Evolutionary conservation across 2,329 filamentous ascomycete species (phyloP).

Genomic region (Cercospora janseana): DNA sequence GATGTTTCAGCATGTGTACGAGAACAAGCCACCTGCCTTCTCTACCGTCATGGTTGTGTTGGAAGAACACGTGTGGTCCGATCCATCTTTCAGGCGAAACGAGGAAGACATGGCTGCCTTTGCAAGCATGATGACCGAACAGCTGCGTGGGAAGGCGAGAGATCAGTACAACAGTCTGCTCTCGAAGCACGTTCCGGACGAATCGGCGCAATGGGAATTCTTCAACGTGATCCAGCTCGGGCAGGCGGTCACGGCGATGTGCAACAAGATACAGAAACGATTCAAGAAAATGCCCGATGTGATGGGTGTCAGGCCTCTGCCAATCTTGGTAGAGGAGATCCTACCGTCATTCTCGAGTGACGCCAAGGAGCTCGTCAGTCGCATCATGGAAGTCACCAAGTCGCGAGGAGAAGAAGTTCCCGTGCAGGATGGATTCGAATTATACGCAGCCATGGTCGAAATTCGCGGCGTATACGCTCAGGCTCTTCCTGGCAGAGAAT

Average conservation of each 20-base stretch:
- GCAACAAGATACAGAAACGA: constrained; percentile 85
- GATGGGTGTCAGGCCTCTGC: constrained; percentile 69
- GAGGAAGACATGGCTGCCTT: constrained; percentile 71
- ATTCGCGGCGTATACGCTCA: constrained; percentile 78
- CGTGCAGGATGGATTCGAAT: constrained; percentile 87
- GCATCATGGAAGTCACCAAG: constrained; percentile 72
- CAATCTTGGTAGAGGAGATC: constrained; percentile 75
- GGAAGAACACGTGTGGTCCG: constrained; percentile 75
- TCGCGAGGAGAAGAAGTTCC: constrained; percentile 71
- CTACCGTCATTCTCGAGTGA: constrained; percentile 90
- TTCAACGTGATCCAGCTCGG: constrained; percentile 86
- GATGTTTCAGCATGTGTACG: constrained; percentile 83
- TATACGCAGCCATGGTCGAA: constrained; percentile 84
- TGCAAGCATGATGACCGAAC: constrained; percentile 66
- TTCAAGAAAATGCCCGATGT: constrained; percentile 86
- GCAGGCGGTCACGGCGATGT: constrained; percentile 78
- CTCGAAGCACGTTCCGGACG: constrained; percentile 73
- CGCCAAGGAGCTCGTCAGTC: constrained; percentile 76
- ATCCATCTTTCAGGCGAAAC: constrained; percentile 70
- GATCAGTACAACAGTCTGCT: constrained; percentile 79
- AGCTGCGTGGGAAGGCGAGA: constrained; percentile 69
- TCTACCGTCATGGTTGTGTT: constrained; percentile 77
- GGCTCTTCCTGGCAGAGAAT: constrained; percentile 68
- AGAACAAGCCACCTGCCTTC: constrained; percentile 78
- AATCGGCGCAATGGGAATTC: constrained; percentile 84